phyloP scores from a whole-genome alignment of 805 yeast genomes.

The Wickerhamomyces chaumierensis region DNA sequence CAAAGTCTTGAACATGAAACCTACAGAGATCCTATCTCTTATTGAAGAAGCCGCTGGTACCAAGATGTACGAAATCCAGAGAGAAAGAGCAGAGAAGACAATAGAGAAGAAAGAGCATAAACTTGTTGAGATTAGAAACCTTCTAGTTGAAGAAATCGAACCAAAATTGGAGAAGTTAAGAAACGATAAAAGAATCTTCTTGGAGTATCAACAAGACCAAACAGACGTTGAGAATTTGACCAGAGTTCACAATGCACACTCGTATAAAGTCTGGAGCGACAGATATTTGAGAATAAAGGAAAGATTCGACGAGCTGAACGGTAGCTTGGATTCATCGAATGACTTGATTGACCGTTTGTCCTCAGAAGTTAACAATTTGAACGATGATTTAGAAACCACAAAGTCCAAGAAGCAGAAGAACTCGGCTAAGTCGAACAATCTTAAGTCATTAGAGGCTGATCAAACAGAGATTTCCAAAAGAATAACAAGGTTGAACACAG shows the following conservation, averaged over 20 bases:
- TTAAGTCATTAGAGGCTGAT: constrained; percentile 45
- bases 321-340: constrained; percentile 29
- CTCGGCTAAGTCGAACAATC: constrained; percentile 44
- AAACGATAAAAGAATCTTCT: constrained; percentile 67
- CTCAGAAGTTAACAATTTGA: constrained; percentile 46
- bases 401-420: constrained; percentile 45
- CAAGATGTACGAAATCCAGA: constrained; percentile 85
- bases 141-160: constrained; percentile 79
- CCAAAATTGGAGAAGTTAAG: constrained; percentile 80
- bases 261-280: constrained; percentile 35
- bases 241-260: constrained; percentile 68
- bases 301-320: constrained; percentile 29
- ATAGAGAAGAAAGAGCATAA: constrained; percentile 87
- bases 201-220: constrained; percentile 81
- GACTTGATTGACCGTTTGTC: constrained; percentile 33
- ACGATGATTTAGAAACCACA: constrained; percentile 47
- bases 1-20: constrained; percentile 92
- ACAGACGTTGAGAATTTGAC: constrained; percentile 67
- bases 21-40: constrained; percentile 76
- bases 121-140: constrained; percentile 59
- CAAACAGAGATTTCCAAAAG: constrained; percentile 52
- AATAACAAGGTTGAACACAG: constrained; percentile 56
- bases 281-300: constrained; percentile 33
- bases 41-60: constrained; percentile 99
- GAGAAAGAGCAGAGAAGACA: constrained; percentile 83